These are phyloP conservation scores for Leccinum boreale DNA, from an alignment of 768 basidiomycete species.

Conservation along the genomic window DNA sequence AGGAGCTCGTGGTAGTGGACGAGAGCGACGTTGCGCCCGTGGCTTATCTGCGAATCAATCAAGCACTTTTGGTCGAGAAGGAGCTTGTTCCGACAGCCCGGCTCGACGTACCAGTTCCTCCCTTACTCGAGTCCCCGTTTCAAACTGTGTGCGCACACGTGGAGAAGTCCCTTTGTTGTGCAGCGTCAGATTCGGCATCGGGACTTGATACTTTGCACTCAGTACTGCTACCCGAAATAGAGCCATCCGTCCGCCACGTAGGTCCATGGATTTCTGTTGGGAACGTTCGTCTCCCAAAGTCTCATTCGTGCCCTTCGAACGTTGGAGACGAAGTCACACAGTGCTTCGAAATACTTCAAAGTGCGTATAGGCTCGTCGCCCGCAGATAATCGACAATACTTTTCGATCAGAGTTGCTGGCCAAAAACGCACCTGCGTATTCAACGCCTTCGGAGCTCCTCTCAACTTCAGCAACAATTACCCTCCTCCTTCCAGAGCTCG, in stretches of 20 bases:
- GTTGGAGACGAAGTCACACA: constrained; percentile 68
- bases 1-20: constrained; percentile 72
- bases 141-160: constrained; percentile 6
- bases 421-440: constrained; percentile 35
- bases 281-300: constrained; percentile 41
- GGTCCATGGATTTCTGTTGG: constrained; percentile 71
- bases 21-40: constrained; percentile 86
- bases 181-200: neutral
- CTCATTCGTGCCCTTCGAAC: constrained; percentile 45
- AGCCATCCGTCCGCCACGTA: constrained; percentile 23
- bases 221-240: constrained; percentile 1
- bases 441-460: constrained; percentile 26
- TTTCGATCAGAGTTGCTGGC: constrained; percentile 48
- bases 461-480: constrained; percentile 59
- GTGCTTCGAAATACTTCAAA: constrained; percentile 64
- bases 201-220: neutral
- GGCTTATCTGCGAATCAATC: constrained; percentile 81
- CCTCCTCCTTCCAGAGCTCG: constrained; percentile 78
- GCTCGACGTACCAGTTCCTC: constrained; percentile 39
- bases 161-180: constrained; percentile 9
- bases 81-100: neutral
- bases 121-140: constrained; percentile 42
- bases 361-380: constrained; percentile 37
- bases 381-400: neutral
- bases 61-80: constrained; percentile 63